A percentile compares a stretch with the other conserved stretches of the same genome.
phyloP scores from a whole-genome alignment of 2,329 filamentous ascomycete genomes.

The Cladosporium cucumerinum region DNA sequence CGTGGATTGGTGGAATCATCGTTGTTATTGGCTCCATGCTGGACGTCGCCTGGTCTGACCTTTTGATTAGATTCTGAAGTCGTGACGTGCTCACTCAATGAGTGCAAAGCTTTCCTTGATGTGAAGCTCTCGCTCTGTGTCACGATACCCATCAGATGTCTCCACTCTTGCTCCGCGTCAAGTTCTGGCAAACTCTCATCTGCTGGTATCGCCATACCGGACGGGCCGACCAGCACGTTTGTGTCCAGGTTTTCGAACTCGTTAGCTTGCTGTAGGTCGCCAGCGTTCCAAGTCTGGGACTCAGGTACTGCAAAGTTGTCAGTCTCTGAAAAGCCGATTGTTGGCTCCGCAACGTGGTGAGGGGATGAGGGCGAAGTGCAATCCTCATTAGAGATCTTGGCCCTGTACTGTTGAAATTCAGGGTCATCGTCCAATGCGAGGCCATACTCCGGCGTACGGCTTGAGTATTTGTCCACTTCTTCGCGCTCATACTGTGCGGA shows the following conservation, averaged over 20 bases:
- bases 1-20: background rate
- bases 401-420: background rate
- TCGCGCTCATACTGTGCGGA: background rate
- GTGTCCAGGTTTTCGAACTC: background rate
- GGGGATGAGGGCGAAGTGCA: background rate
- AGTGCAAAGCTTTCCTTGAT: constrained; percentile 7
- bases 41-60: background rate
- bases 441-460: background rate
- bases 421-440: too few relatives aligned
- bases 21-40: background rate
- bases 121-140: background rate
- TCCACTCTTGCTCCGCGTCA: background rate
- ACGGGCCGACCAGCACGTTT: background rate
- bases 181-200: background rate
- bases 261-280: background rate
- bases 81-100: constrained; percentile 3
- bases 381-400: background rate
- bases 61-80: background rate
- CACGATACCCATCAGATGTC: background rate
- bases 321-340: background rate
- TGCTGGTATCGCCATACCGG: background rate
- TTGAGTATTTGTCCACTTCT: background rate
- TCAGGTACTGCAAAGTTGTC: background rate
- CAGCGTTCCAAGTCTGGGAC: background rate
- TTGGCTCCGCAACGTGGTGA: background rate